Base-by-base conservation (phyloP, 2,329 filamentous ascomycete species). In the Colletotrichum sp. region DNA sequence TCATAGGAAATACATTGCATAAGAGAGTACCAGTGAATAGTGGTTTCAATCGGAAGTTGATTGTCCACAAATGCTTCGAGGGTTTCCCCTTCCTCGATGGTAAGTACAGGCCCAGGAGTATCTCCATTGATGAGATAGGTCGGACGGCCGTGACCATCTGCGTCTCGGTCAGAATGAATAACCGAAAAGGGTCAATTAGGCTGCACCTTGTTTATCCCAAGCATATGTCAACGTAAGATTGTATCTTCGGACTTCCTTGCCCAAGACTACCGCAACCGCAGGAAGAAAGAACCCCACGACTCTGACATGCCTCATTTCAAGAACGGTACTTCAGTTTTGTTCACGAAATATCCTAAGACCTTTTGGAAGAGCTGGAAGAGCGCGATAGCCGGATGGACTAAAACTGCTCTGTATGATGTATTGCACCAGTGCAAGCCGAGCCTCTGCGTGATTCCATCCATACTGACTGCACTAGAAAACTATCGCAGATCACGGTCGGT, bases 51-150 rank as follows among this genome's bases (percentile, higher is more conserved):
- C 12, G 43, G 21, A 1, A 72, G 69, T 18, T 72, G 69, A 11
- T 68, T 72, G 15, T 72, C 65, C n/a, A 72, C 69, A 18, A 69
- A 72, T 9, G 69, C 69, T 21, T 72, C 69, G 1, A 72, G n/a
- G 3, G 43, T 72, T 47, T 68, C 65, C 9, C 27, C 69, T 8
- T 68, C 64, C 6, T 72, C n/a, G 3, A 72, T 64, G 3, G 57
- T 63, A 2, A 69, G 47, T 18, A 72, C 64, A 6, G 69, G 69
- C 4, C 69, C 69, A 6, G 69, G 69, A 13, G 69, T 72, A 21
- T 61, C 27, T 12, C 64, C 64, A 21, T 72, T 72, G 18, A 69
- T 69, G 4, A 72, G 65, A 43, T 68, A 72, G 9, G 65, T 27
- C 24, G 69, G 69, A 21, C 69, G 55, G 8, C 69, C 69, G 21